Evolutionary conservation across 306 rosid species (phyloP).

Genomic region (Castanea crenata): DNA sequence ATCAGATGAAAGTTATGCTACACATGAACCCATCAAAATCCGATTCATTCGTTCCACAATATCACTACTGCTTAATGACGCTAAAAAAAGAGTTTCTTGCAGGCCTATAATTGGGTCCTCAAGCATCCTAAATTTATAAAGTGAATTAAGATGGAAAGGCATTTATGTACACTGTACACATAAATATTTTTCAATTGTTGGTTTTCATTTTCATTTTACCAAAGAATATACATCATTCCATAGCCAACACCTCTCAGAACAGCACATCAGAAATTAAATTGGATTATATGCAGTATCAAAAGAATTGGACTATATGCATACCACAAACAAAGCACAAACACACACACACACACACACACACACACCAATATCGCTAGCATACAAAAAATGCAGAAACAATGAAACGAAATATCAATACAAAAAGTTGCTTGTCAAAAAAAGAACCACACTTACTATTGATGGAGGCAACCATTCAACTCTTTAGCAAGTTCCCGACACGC

Average conservation of each 20-base stretch:
- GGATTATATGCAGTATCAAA: not conserved
- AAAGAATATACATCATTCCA: not conserved
- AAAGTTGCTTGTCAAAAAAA: not conserved
- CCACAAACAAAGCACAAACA: not conserved
- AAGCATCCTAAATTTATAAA: not conserved
- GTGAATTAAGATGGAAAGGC: not conserved
- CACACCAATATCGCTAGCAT: not conserved
- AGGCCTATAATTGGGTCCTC: not conserved
- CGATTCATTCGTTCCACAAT: not conserved
- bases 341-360: not conserved
- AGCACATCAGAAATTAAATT: not conserved
- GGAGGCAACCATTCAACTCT: conserved; percentile 84
- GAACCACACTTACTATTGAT: conserved; percentile 56
- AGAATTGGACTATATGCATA: not conserved
- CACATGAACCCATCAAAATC: not conserved
- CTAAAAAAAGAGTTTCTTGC: not conserved
- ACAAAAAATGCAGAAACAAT: not conserved
- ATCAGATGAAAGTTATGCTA: not conserved
- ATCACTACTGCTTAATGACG: not conserved
- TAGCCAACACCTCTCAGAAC: not conserved
- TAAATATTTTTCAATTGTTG: not conserved
- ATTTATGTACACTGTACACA: not conserved
- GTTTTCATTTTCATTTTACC: not conserved
- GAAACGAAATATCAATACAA: not conserved
- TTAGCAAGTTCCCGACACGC: conserved; percentile 73